Conservation (phyloP, 805 yeast species). For the Tetrapisispora fleetii region DNA sequence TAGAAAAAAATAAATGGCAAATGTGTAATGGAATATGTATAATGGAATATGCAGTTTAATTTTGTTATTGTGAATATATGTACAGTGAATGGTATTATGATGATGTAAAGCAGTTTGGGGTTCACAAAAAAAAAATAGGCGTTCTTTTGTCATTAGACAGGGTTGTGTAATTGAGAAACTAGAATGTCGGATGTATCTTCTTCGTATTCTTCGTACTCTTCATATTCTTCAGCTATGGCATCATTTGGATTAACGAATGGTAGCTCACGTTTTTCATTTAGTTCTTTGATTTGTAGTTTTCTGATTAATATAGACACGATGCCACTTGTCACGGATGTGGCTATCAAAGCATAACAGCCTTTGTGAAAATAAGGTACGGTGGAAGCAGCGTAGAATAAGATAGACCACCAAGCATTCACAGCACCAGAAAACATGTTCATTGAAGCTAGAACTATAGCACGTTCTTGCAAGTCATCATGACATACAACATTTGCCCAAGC, state of each 20-base stretch:
- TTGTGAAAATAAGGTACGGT: conserved; percentile 41
- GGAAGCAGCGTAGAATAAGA: conserved; percentile 43
- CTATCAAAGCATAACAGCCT: conserved; percentile 50
- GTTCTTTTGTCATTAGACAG: too few species aligned
- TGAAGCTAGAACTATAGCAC: conserved; percentile 55
- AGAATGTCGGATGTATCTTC: not conserved
- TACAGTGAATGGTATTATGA: too few species aligned
- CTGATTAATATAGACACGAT: conserved; percentile 35
- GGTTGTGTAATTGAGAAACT: not conserved
- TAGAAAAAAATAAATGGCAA: too few species aligned
- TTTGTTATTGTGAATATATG: too few species aligned
- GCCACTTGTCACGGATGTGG: conserved; percentile 38
- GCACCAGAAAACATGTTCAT: conserved; percentile 59
- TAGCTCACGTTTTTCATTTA: conserved; percentile 11
- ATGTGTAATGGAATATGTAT: too few species aligned
- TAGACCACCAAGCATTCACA: conserved; percentile 56
- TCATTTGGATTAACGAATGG: conserved; percentile 24
- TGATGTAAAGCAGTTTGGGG: too few species aligned
- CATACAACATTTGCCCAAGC: conserved; percentile 58
- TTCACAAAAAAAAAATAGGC: too few species aligned
- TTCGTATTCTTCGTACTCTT: not conserved
- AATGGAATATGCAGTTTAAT: too few species aligned
- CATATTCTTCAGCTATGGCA: conserved; percentile 11
- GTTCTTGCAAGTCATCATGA: conserved; percentile 48
- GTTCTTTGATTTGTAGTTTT: conserved; percentile 34